Base-by-base conservation (phyloP, 768 basidiomycete genomes). In the Rhizopogon rudus region DNA sequence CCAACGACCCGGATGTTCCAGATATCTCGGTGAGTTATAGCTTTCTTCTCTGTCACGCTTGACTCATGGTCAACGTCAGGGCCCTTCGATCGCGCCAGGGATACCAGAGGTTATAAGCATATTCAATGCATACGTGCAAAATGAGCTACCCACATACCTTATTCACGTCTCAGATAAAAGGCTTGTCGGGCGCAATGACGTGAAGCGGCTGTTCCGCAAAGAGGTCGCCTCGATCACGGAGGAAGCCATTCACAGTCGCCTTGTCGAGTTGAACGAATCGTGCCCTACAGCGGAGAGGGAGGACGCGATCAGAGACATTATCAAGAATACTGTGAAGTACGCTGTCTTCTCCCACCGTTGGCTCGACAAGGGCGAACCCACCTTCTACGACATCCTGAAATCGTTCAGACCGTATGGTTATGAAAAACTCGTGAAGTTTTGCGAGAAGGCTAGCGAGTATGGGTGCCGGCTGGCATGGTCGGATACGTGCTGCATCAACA, bases 401-500 rank as follows among this genome's bases (percentile, higher is more conserved):
- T 68, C 68, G 2, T 65, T 66, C 49, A 43, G 6, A 35, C 67
- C 67, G 1, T 54, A 64, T 6, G 68, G 67, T 37, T 70, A 68
- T 9, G 33, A 28, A 51, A 68, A 68, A 20, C 62, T 68, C 14
- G 56, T 41, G 20, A 55, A 56, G 6, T 70, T 68, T 22, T 68
- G 67, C 52, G 42, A 39, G 2, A 70, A 61, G 37, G 67, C 69
- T 20, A 59, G 53, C 0, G 67, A 63, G 39, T 70, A 68, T 35
- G 67, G 40, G 0, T 70, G 69, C 25, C 20, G 29, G 12, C 58
- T 69, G 3, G 71, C 65, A 33, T 73, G 69, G 69, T 68, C 65
- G n/a, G 71, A 72, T 35, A 72, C 71, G 14, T 69, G 65, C 10
- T 71, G 69, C 28, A 71, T 71, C 44, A 67, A 71, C 49, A 72